Evolutionary conservation across 345 rosid genomes (phyloP).

Genomic region (Acer campestre): DNA sequence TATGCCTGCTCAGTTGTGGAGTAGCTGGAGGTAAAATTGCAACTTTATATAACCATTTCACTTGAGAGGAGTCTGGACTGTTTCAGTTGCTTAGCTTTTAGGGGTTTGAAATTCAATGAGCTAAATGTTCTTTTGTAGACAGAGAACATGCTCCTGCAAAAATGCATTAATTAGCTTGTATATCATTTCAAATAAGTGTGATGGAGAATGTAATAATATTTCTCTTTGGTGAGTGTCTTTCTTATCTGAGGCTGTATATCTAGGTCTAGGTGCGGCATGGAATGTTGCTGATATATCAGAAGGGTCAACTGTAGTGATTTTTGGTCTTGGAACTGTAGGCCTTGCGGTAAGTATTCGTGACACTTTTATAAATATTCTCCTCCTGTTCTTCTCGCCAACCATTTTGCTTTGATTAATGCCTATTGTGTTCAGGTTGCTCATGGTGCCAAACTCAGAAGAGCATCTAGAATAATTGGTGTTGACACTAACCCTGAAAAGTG

Average conservation of each 20-base stretch:
- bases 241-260: conserved; percentile 10
- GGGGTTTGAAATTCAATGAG: too few species aligned
- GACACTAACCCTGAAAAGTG: conserved; percentile 77
- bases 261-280: conserved; percentile 98
- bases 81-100: neutral
- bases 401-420: neutral
- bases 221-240: neutral
- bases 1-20: conserved; percentile 92
- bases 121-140: neutral
- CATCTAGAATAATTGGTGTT: conserved; percentile 80
- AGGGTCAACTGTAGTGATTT: conserved; percentile 83
- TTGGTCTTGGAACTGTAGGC: conserved; percentile 94
- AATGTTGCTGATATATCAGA: conserved; percentile 78
- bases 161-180: neutral
- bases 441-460: conserved; percentile 87
- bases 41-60: neutral
- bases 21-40: conserved; percentile 69
- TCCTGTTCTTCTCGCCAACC: neutral
- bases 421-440: conserved; percentile 72
- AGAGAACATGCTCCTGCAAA: neutral
- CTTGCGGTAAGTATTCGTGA: conserved; percentile 65
- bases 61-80: neutral
- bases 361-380: neutral
- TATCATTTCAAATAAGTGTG: neutral
- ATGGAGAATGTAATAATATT: neutral